Percentiles rank a stretch among this genome's conserved stretches.
phyloP scores from a whole-genome alignment of 1,284 basidiomycete genomes.

The Pulchroboletus neoregius region DNA sequence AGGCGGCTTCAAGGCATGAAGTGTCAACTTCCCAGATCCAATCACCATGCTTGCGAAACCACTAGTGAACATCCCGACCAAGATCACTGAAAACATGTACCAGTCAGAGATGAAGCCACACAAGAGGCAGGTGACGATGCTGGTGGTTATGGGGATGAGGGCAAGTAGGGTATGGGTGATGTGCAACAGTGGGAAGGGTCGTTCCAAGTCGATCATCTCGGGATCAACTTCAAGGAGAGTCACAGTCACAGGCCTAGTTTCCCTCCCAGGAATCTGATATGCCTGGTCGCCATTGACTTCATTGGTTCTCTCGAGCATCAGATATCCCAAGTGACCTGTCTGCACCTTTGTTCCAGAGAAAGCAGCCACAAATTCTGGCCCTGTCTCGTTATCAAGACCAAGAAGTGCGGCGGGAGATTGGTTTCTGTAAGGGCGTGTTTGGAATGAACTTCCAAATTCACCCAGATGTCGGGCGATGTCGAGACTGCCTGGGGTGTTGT shows the following conservation, averaged over 20 bases:
- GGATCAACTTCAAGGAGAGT: constrained; percentile 20
- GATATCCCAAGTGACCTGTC: constrained; percentile 29
- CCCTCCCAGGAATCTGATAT: constrained; percentile 16
- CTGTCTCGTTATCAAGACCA: constrained; percentile 27
- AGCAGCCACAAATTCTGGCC: constrained; percentile 25
- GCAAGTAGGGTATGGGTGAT: constrained; percentile 12
- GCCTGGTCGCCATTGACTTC: not conserved
- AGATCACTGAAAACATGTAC: constrained; percentile 30
- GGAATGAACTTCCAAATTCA: too few species aligned
- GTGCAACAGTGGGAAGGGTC: too few species aligned
- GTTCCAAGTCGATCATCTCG: too few species aligned
- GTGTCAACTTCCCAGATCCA: constrained; percentile 25
- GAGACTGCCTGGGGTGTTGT: constrained; percentile 34
- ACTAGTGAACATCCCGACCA: constrained; percentile 31
- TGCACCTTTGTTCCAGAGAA: constrained; percentile 30
- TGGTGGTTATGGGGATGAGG: constrained; percentile 24
- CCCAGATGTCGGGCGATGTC: constrained; percentile 29
- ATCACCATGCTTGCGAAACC: constrained; percentile 30
- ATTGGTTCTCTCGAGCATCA: constrained; percentile 22
- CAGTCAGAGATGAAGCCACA: constrained; percentile 28
- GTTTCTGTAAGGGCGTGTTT: constrained; percentile 30
- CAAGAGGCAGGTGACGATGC: constrained; percentile 20
- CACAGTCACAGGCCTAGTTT: constrained; percentile 19
- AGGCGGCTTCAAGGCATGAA: constrained; percentile 13
- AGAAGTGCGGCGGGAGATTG: constrained; percentile 27